These are phyloP conservation scores for Xylaria polymorpha DNA, from an alignment of 2,329 filamentous ascomycete genomes.

Conservation along the genomic window DNA sequence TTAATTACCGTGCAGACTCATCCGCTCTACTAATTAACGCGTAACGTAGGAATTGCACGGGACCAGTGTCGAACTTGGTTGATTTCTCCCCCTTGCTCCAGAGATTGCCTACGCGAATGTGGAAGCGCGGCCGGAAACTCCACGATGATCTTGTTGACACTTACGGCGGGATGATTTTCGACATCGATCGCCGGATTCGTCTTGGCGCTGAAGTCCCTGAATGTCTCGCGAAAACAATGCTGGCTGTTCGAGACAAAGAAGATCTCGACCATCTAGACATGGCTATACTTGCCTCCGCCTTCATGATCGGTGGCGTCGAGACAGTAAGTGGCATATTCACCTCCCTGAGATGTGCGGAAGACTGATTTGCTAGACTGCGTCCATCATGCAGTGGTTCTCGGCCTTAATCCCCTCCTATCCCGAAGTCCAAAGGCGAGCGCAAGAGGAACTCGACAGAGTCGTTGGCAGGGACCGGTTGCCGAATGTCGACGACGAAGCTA, in stretches of 20 bases:
- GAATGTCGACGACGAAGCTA: slow-evolving; percentile 11
- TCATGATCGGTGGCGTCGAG: slow-evolving; percentile 39
- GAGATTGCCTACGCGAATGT: slow-evolving; percentile 7
- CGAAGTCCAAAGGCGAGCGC: slow-evolving; percentile 24
- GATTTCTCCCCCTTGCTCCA: slow-evolving; percentile 34
- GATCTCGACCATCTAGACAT: slow-evolving; percentile 30
- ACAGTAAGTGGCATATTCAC: slow-evolving; percentile 32
- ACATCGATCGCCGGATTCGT: slow-evolving; percentile 19
- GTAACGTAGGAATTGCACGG: slow-evolving; percentile 32
- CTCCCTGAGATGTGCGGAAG: too few species aligned
- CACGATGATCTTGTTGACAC: slow-evolving; percentile 25
- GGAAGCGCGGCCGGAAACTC: slow-evolving; percentile 16
- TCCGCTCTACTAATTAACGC: neutral
- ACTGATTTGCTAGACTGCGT: neutral
- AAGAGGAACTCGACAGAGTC: slow-evolving; percentile 28
- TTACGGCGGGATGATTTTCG: slow-evolving; percentile 33
- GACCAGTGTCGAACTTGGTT: slow-evolving; percentile 32
- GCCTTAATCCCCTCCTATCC: slow-evolving; percentile 20
- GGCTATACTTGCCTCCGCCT: slow-evolving; percentile 28
- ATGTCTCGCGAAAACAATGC: slow-evolving; percentile 25
- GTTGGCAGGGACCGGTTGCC: slow-evolving; percentile 40
- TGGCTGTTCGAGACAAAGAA: slow-evolving; percentile 18
- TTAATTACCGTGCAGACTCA: neutral
- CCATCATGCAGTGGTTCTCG: slow-evolving; percentile 30
- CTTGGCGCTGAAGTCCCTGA: slow-evolving; percentile 20